Conservation (phyloP, 1,139 yeast species). For the Taphrina pruni region DNA sequence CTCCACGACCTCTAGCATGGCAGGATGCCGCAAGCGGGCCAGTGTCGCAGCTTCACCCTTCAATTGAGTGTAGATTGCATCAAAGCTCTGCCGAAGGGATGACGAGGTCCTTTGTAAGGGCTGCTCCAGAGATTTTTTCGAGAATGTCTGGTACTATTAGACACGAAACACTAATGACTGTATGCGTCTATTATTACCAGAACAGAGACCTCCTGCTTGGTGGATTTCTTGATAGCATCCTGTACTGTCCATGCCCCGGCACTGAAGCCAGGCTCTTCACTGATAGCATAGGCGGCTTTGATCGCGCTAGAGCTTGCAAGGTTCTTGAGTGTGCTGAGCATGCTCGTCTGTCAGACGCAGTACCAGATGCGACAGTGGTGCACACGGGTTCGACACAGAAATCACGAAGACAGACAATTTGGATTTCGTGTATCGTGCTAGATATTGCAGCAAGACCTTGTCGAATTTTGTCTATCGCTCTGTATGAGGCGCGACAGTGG, state of each 20-base stretch:
- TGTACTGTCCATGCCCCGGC: constrained; percentile 86
- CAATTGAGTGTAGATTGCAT: constrained; percentile 59
- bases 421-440: too few relatives aligned
- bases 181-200: constrained; percentile 1
- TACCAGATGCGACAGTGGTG: neutral
- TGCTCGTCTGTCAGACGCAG: neutral
- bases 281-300: constrained; percentile 62
- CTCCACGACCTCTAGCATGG: constrained; percentile 78
- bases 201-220: constrained; percentile 48
- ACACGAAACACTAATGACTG: constrained; percentile 38
- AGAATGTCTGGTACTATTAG: constrained; percentile 59
- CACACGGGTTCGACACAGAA: neutral
- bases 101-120: constrained; percentile 57
- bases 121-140: constrained; percentile 74
- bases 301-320: constrained; percentile 27
- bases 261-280: constrained; percentile 73
- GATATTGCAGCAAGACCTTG: too few relatives aligned
- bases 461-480: too few relatives aligned
- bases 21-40: constrained; percentile 86
- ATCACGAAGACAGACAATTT: neutral
- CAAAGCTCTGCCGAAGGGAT: constrained; percentile 49
- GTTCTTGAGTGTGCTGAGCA: constrained; percentile 31
- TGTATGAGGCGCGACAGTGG: too few relatives aligned
- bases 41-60: constrained; percentile 68
- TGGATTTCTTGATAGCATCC: constrained; percentile 73